These are phyloP conservation scores for Nectriaceae sp. DNA, from an alignment of 2,329 filamentous ascomycete genomes.

Conservation along the genomic window DNA sequence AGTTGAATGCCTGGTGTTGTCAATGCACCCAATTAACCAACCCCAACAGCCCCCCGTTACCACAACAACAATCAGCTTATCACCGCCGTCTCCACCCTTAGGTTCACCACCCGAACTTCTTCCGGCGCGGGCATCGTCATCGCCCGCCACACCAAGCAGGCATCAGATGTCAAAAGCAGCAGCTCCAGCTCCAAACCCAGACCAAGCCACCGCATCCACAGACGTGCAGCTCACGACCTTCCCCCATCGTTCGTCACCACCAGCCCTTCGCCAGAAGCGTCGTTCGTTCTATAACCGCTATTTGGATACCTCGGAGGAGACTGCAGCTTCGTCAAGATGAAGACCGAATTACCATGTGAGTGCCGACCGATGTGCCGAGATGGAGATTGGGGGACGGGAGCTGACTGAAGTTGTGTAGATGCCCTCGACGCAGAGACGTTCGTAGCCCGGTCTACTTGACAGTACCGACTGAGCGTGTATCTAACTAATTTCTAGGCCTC, in stretches of 20 bases:
- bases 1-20: not conserved
- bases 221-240: slow-evolving; percentile 3
- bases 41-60: slow-evolving; percentile 24
- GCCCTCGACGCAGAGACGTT: slow-evolving; percentile 97
- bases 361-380: slow-evolving; percentile 11
- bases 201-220: slow-evolving; percentile 5
- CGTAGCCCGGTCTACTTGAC: slow-evolving; percentile 27
- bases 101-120: slow-evolving; percentile 17
- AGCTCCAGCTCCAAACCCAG: not conserved
- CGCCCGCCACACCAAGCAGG: slow-evolving; percentile 22
- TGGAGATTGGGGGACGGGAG: not conserved
- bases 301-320: too few relatives aligned
- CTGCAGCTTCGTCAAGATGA: slow-evolving; percentile 47
- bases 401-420: slow-evolving; percentile 57
- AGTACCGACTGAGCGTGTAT: not conserved
- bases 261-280: slow-evolving; percentile 1
- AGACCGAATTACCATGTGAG: slow-evolving; percentile 52
- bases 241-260: not conserved
- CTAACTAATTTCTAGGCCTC: slow-evolving; percentile 57
- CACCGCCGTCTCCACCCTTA: slow-evolving; percentile 5
- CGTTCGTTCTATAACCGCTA: too few relatives aligned
- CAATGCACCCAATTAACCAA: not conserved
- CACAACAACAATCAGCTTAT: slow-evolving; percentile 34
- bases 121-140: slow-evolving; percentile 25
- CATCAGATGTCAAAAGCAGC: slow-evolving; percentile 8